A percentile compares a stretch with the other conserved stretches of the same genome.
phyloP scores from a whole-genome alignment of 2,329 filamentous ascomycete genomes.

The Thielaviopsis euricoi region DNA sequence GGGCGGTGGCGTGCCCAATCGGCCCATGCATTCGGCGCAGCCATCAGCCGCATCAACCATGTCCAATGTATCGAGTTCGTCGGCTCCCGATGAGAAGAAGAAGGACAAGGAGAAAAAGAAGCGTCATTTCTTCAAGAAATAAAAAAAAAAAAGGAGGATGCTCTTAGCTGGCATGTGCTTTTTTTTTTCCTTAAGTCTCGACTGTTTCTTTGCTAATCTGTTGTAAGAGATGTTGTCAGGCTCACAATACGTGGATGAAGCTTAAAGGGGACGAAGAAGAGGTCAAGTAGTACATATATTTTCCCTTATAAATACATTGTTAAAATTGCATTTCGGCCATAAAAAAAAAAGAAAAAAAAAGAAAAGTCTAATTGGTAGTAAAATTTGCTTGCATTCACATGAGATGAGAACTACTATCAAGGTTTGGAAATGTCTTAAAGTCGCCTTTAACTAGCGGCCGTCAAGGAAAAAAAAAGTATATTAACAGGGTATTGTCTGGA shows the following conservation, averaged over 20 bases:
- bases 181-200: not conserved
- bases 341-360: too few species aligned
- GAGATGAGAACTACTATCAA: not conserved
- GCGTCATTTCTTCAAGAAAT: constrained; percentile 12
- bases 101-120: constrained; percentile 12
- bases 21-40: constrained; percentile 9
- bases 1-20: not conserved
- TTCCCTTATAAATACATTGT: not conserved
- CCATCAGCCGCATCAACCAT: constrained; percentile 9
- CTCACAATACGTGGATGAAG: too few species aligned
- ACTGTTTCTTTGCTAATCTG: too few species aligned
- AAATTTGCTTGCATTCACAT: not conserved
- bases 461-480: too few species aligned
- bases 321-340: not conserved
- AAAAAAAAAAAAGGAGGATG: not conserved
- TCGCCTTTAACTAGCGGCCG: too few species aligned
- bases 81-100: constrained; percentile 5
- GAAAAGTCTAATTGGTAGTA: too few species aligned
- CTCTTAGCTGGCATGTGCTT: not conserved
- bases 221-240: too few species aligned
- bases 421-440: not conserved
- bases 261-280: too few species aligned
- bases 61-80: constrained; percentile 6
- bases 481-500: too few species aligned
- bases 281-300: too few species aligned